A percentile compares a stretch with the other conserved stretches of the same genome.
phyloP scores from a whole-genome alignment of 140 eudicot species.

The Bidens hawaiensis region DNA sequence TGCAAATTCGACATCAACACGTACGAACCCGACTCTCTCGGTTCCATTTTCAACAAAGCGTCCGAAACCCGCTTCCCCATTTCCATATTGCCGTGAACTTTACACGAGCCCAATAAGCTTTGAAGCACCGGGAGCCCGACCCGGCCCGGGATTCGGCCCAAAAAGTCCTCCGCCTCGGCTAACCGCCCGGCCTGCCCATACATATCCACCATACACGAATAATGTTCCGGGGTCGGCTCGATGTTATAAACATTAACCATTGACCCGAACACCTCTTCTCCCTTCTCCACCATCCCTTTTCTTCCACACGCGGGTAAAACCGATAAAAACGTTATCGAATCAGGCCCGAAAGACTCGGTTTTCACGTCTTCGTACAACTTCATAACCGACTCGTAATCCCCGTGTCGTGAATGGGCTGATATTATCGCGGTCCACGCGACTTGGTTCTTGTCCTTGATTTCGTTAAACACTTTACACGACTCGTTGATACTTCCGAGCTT shows the following conservation, averaged over 20 bases:
- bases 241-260: constrained; percentile 46
- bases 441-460: constrained; percentile 47
- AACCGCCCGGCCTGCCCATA: constrained; percentile 88
- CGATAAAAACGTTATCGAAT: constrained; percentile 75
- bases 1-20: constrained; percentile 81
- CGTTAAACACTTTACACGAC: constrained; percentile 52
- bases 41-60: constrained; percentile 57
- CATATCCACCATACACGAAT: constrained; percentile 83
- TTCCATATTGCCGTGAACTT: constrained; percentile 74
- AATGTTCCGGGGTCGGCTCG: constrained; percentile 75
- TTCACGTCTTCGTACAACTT: constrained; percentile 51
- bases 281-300: constrained; percentile 86
- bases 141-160: constrained; percentile 56
- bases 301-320: constrained; percentile 78
- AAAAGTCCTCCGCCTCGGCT: constrained; percentile 72
- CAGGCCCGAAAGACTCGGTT: constrained; percentile 51
- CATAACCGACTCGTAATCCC: constrained; percentile 76
- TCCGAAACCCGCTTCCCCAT: constrained; percentile 56
- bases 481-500: constrained; percentile 77
- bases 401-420: constrained; percentile 88
- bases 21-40: constrained; percentile 68
- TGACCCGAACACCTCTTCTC: constrained; percentile 54
- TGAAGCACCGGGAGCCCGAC: constrained; percentile 68
- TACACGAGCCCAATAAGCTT: constrained; percentile 85
- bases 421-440: constrained; percentile 93